These are phyloP conservation scores for Zygosaccharomyces rouxii DNA, from an alignment of 805 yeast species.

Conservation along the genomic window DNA sequence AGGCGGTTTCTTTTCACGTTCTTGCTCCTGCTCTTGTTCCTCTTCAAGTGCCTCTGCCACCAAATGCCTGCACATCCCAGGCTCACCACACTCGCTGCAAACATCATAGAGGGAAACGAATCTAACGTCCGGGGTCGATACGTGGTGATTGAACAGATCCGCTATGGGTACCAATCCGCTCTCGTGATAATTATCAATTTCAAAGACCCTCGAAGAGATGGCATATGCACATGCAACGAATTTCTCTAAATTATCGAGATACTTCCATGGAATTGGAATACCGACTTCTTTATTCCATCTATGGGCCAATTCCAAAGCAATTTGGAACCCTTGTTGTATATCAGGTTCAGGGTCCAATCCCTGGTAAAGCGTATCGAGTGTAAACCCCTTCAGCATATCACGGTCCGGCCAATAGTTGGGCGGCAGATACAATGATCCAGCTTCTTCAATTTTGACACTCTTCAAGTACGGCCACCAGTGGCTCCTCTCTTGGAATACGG, in stretches of 20 bases:
- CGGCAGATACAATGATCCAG: conserved; percentile 43
- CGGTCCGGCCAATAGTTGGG: conserved; percentile 56
- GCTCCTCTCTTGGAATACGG: conserved; percentile 49
- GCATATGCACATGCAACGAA: conserved; percentile 59
- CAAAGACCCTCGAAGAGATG: conserved; percentile 75
- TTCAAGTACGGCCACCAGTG: conserved; percentile 75
- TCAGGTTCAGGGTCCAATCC: conserved; percentile 34
- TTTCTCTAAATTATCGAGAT: conserved; percentile 20
- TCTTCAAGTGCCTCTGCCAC: conserved; percentile 18
- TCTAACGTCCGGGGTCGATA: conserved; percentile 55
- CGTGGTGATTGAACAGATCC: conserved; percentile 76
- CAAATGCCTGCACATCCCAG: conserved; percentile 40
- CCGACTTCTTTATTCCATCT: conserved; percentile 33
- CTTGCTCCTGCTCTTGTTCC: conserved; percentile 7
- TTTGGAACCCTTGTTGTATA: conserved; percentile 37
- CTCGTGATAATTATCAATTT: conserved; percentile 69
- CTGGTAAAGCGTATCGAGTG: conserved; percentile 55
- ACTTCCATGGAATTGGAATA: conserved; percentile 29
- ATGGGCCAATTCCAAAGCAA: conserved; percentile 36
- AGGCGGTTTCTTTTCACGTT: conserved; percentile 4
- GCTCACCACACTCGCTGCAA: conserved; percentile 48
- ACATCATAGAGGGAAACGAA: conserved; percentile 56
- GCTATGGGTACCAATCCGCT: conserved; percentile 86
- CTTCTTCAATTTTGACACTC: conserved; percentile 42
- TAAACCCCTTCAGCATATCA: conserved; percentile 48